Percentiles rank a stretch among this genome's conserved stretches.
These are phyloP conservation scores for Crithidia sp. DNA, from an alignment of 208 protist genomes.

Conservation along the genomic window DNA sequence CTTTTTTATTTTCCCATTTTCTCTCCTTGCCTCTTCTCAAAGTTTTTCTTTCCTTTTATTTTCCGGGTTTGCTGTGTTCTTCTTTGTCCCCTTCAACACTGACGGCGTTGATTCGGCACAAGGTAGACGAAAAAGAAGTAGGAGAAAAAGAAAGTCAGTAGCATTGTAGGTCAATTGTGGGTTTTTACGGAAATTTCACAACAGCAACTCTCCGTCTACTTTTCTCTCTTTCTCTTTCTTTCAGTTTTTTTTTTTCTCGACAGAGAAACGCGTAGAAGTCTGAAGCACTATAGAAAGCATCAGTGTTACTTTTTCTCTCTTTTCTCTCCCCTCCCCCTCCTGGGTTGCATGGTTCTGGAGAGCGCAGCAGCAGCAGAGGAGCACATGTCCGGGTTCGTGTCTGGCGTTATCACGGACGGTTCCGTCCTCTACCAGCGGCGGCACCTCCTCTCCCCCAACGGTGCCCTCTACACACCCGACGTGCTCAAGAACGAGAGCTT, in stretches of 20 bases:
- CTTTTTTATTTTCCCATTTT: not conserved
- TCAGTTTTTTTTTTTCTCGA: not conserved
- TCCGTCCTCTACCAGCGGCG: constrained; percentile 10
- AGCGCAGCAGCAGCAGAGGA: not conserved
- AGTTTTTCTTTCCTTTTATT: constrained; percentile 8
- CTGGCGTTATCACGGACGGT: constrained; percentile 2
- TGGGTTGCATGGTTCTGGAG: no score
- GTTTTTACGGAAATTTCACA: not conserved
- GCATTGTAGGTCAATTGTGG: not conserved
- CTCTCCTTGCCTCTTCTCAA: constrained; percentile 2
- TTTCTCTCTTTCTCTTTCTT: constrained; percentile 2
- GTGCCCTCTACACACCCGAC: constrained; percentile 5
- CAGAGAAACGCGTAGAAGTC: not conserved
- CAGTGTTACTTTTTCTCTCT: constrained; percentile 7
- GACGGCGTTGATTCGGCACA: no score
- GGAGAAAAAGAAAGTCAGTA: constrained; percentile 2
- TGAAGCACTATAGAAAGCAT: not conserved
- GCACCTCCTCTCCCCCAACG: constrained; percentile 2
- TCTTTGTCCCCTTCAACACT: no score
- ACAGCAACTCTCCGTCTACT: constrained; percentile 2
- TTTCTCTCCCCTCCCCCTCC: not conserved
- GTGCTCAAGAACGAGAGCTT: constrained; percentile 21
- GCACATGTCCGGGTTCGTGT: constrained; percentile 6
- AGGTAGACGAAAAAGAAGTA: constrained; percentile 9
- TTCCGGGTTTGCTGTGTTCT: not conserved